Evolutionary conservation across 2,329 filamentous ascomycete genomes (phyloP).

Genomic region (Didymella keratinophila): DNA sequence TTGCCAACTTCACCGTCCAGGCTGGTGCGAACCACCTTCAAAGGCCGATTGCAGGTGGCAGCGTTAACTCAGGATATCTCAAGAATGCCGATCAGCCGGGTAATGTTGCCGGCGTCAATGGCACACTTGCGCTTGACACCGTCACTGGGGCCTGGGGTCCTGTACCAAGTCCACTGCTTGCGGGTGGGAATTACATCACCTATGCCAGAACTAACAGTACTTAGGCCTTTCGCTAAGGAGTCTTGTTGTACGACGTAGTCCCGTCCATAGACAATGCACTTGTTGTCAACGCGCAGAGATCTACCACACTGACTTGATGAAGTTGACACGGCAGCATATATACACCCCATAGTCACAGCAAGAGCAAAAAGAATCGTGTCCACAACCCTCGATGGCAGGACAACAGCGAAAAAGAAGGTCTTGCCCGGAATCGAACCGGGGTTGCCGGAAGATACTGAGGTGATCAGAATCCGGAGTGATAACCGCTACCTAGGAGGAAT

Average conservation of each 20-base stretch:
- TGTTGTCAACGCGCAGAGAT: not conserved
- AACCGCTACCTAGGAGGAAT: conserved; percentile 13
- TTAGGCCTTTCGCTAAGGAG: not conserved
- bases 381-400: not conserved
- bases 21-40: conserved; percentile 65
- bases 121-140: conserved; percentile 14
- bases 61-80: conserved; percentile 11
- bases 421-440: conserved; percentile 19
- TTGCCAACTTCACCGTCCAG: conserved; percentile 72
- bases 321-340: not conserved
- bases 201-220: conserved; percentile 13
- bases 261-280: conserved; percentile 12
- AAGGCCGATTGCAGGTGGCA: conserved; percentile 51
- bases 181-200: conserved; percentile 21
- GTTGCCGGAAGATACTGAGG: conserved; percentile 17
- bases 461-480: conserved; percentile 17
- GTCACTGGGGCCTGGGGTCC: conserved; percentile 10
- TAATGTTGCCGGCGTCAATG: conserved; percentile 9
- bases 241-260: not conserved
- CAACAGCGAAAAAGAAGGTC: conserved; percentile 7
- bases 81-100: conserved; percentile 12
- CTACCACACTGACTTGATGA: not conserved
- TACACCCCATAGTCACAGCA: not conserved
- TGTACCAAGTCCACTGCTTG: conserved; percentile 11
- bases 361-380: not conserved